Conservation (phyloP, 345 rosid genomes). For the Eutrema japonicum region DNA sequence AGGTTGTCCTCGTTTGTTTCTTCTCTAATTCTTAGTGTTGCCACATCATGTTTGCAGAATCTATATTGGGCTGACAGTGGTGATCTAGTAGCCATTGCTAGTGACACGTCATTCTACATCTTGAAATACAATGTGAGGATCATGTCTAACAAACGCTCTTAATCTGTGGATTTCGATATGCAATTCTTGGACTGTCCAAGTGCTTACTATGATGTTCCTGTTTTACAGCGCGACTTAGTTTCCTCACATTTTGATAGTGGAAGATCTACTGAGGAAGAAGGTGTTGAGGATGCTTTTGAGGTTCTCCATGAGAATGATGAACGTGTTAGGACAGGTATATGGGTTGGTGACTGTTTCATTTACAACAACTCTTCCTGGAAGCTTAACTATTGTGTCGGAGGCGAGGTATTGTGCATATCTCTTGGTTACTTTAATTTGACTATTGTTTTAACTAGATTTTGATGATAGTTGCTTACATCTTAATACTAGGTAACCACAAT, state of each 20-base stretch:
- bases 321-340: conserved; percentile 96
- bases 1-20: conserved; percentile 27
- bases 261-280: conserved; percentile 90
- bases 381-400: conserved; percentile 99
- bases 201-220: conserved; percentile 24
- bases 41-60: conserved; percentile 58
- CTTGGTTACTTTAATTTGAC: conserved; percentile 24
- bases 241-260: conserved; percentile 89
- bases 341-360: conserved; percentile 99
- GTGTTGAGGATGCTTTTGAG: conserved; percentile 99
- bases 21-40: conserved; percentile 30
- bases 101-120: conserved; percentile 96
- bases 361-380: conserved; percentile 98
- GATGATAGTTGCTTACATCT: conserved; percentile 19
- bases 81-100: conserved; percentile 94
- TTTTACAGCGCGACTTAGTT: conserved; percentile 86
- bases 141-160: conserved; percentile 16
- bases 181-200: conserved; percentile 15
- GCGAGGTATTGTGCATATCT: conserved; percentile 69
- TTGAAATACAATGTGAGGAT: conserved; percentile 85
- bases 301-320: conserved; percentile 98
- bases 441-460: conserved; percentile 9
- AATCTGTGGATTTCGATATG: conserved; percentile 3
- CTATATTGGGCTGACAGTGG: conserved; percentile 99
- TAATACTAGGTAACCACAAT: conserved; percentile 83